Percentiles rank a stretch among this genome's conserved stretches.
Evolutionary conservation across 768 basidiomycete species (phyloP).

Genomic region (Hygrocybe coccinea): DNA sequence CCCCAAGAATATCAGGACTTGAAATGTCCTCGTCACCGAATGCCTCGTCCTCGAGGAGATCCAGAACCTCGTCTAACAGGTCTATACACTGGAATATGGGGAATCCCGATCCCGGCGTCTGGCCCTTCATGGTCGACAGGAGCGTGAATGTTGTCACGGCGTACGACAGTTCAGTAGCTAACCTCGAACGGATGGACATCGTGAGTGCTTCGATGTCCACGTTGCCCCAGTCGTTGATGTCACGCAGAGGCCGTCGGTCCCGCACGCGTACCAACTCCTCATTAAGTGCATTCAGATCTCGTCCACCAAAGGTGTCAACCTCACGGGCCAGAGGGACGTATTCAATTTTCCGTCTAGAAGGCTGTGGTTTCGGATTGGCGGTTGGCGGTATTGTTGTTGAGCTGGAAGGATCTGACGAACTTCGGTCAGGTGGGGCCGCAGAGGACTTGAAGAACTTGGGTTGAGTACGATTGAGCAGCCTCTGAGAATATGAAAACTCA

Average conservation of each 20-base stretch:
- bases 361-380: constrained; percentile 42
- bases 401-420: constrained; percentile 5
- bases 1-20: constrained; percentile 21
- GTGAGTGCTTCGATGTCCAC: constrained; percentile 90
- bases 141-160: constrained; percentile 83
- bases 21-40: constrained; percentile 48
- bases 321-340: constrained; percentile 80
- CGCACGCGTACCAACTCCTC: constrained; percentile 49
- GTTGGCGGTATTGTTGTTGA: constrained; percentile 27
- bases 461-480: constrained; percentile 13
- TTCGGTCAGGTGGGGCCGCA: background rate
- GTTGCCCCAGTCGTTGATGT: constrained; percentile 80
- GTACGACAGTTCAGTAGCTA: constrained; percentile 82
- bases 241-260: constrained; percentile 57
- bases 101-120: constrained; percentile 62
- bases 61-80: constrained; percentile 80
- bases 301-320: constrained; percentile 72
- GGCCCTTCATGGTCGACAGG: constrained; percentile 71
- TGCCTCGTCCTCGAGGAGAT: constrained; percentile 78
- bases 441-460: constrained; percentile 19
- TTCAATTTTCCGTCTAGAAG: constrained; percentile 77
- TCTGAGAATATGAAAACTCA: constrained; percentile 38
- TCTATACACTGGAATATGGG: constrained; percentile 72
- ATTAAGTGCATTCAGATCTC: constrained; percentile 66
- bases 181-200: constrained; percentile 86